These are phyloP conservation scores for Pholiota conissans DNA, from an alignment of 768 basidiomycete species.

Conservation along the genomic window DNA sequence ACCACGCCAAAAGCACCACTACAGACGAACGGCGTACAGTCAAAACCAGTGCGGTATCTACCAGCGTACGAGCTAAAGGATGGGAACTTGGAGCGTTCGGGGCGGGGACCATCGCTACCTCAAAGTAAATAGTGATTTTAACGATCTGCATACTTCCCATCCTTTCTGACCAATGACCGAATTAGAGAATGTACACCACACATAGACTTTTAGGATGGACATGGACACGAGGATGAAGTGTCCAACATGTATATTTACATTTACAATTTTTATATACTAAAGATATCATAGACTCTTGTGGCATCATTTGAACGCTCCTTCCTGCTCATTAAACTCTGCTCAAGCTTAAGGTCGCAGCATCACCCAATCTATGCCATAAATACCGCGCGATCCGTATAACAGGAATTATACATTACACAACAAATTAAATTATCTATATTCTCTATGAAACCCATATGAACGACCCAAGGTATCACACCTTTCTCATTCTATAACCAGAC, in stretches of 20 bases:
- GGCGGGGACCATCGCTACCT: slow-evolving; percentile 39
- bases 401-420: not conserved
- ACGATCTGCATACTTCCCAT: not conserved
- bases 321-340: no score
- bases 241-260: not conserved
- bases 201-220: not conserved
- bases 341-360: no score
- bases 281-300: not conserved
- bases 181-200: not conserved
- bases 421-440: not conserved
- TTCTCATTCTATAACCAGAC: not conserved
- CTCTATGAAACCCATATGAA: not conserved
- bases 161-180: not conserved
- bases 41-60: slow-evolving; percentile 43
- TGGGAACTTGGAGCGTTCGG: slow-evolving; percentile 71
- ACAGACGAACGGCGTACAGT: not conserved
- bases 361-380: no score
- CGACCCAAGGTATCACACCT: not conserved
- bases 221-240: no score
- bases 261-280: not conserved
- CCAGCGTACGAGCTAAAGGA: slow-evolving; percentile 85
- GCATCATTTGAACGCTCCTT: no score
- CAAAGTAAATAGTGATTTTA: slow-evolving; percentile 11
- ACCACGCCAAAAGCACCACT: not conserved
- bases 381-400: not conserved